Conservation (phyloP, 2,329 filamentous ascomycete species). For the Ascochyta rabiei region DNA sequence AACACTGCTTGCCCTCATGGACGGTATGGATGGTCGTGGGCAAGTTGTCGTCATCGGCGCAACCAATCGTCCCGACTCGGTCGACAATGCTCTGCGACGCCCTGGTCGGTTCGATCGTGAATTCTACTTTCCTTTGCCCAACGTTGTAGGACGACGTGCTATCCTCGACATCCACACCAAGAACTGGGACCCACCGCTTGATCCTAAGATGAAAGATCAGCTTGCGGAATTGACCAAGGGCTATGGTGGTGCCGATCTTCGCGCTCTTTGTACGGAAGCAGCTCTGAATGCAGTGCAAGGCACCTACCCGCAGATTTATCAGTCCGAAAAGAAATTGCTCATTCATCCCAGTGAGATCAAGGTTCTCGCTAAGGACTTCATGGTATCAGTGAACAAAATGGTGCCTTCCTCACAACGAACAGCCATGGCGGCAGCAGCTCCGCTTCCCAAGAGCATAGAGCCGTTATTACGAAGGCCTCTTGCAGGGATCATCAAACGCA, state of each 20-base stretch:
- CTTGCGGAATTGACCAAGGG: constrained; percentile 91
- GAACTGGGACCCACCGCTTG: constrained; percentile 82
- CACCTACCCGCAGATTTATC: constrained; percentile 95
- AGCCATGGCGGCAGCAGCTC: constrained; percentile 80
- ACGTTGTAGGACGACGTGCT: constrained; percentile 75
- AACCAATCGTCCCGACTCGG: constrained; percentile 96
- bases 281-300: constrained; percentile 94
- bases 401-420: constrained; percentile 93
- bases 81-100: constrained; percentile 91
- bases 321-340: constrained; percentile 83
- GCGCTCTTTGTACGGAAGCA: constrained; percentile 93
- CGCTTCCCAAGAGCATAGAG: constrained; percentile 79
- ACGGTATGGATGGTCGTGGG: constrained; percentile 59
- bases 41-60: constrained; percentile 98
- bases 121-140: constrained; percentile 95
- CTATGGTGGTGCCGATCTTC: constrained; percentile 92
- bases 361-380: constrained; percentile 92
- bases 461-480: constrained; percentile 80
- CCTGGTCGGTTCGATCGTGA: constrained; percentile 96
- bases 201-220: constrained; percentile 78
- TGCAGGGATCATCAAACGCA: constrained; percentile 66
- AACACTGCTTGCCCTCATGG: constrained; percentile 58
- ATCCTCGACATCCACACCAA: constrained; percentile 96
- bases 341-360: constrained; percentile 85
- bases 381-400: constrained; percentile 95